phyloP scores from a whole-genome alignment of 1,139 yeast species.

The Yamadazyma oceani region DNA sequence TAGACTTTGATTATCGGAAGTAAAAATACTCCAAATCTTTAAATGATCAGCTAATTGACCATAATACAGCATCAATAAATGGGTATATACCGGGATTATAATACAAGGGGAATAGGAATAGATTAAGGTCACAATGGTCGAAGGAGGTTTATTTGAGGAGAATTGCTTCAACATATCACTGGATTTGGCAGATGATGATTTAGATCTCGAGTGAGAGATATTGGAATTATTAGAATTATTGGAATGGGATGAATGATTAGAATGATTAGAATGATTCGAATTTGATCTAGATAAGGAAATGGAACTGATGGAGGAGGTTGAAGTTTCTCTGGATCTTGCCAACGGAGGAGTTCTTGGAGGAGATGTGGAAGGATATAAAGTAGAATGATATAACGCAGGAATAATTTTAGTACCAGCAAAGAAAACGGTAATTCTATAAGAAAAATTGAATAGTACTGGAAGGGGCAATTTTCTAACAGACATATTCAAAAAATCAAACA shows the following conservation, averaged over 20 bases:
- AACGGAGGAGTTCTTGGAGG: slow-evolving; percentile 32
- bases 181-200: slow-evolving; percentile 6
- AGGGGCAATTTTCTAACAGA: slow-evolving; percentile 78
- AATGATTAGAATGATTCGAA: slow-evolving; percentile 9
- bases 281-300: slow-evolving; percentile 11
- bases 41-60: slow-evolving; percentile 68
- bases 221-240: slow-evolving; percentile 6
- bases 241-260: slow-evolving; percentile 8
- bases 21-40: slow-evolving; percentile 58
- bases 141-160: slow-evolving; percentile 29
- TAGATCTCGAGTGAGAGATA: background rate
- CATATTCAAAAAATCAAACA: slow-evolving; percentile 66
- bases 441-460: slow-evolving; percentile 76
- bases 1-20: slow-evolving; percentile 17
- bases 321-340: slow-evolving; percentile 16
- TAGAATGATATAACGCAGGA: slow-evolving; percentile 62
- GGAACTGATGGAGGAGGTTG: slow-evolving; percentile 15
- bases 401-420: slow-evolving; percentile 93
- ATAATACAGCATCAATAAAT: slow-evolving; percentile 84
- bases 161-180: slow-evolving; percentile 8
- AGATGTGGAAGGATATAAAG: slow-evolving; percentile 34
- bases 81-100: slow-evolving; percentile 91
- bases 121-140: slow-evolving; percentile 56
- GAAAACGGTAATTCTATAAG: slow-evolving; percentile 82
- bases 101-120: slow-evolving; percentile 93